A percentile compares a stretch with the other conserved stretches of the same genome.
Conservation (phyloP, 73 alveolate genomes). For the Tetrahymena malaccensis region DNA sequence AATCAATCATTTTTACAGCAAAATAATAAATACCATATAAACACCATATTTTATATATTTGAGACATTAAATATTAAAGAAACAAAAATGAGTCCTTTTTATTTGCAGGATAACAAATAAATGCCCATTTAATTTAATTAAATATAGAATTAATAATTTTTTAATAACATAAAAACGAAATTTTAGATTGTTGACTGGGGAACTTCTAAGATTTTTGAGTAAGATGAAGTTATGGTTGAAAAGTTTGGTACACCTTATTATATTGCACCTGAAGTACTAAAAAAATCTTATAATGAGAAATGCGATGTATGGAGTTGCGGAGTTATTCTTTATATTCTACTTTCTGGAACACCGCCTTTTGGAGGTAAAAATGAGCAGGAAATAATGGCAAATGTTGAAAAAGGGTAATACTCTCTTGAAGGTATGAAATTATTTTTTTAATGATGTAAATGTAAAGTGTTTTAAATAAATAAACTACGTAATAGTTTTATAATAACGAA, state of each 20-base stretch:
- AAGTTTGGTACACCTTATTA: conserved; percentile 34
- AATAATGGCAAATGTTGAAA: conserved; percentile 10
- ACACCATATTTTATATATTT: no score
- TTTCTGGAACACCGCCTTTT: conserved; percentile 42
- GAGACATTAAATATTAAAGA: no score
- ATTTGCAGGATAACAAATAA: no score
- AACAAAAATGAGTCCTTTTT: no score
- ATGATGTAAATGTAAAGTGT: neutral
- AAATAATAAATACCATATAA: no score
- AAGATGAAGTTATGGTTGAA: conserved; percentile 14
- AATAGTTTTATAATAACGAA: neutral
- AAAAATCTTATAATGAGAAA: conserved; percentile 20
- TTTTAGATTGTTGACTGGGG: conserved; percentile 36
- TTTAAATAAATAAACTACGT: neutral
- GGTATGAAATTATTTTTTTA: neutral
- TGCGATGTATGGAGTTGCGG: conserved; percentile 42
- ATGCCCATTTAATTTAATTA: no score
- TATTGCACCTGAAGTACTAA: conserved; percentile 38
- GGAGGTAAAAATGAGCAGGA: conserved; percentile 37
- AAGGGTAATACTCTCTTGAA: conserved; percentile 5
- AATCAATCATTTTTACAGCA: no score
- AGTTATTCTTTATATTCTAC: conserved; percentile 17
- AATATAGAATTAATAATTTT: no score
- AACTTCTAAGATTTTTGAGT: conserved; percentile 26
- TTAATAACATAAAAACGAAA: no score